These are phyloP conservation scores for Fusarium redolens DNA, from an alignment of 2,329 filamentous ascomycete genomes.

Conservation along the genomic window DNA sequence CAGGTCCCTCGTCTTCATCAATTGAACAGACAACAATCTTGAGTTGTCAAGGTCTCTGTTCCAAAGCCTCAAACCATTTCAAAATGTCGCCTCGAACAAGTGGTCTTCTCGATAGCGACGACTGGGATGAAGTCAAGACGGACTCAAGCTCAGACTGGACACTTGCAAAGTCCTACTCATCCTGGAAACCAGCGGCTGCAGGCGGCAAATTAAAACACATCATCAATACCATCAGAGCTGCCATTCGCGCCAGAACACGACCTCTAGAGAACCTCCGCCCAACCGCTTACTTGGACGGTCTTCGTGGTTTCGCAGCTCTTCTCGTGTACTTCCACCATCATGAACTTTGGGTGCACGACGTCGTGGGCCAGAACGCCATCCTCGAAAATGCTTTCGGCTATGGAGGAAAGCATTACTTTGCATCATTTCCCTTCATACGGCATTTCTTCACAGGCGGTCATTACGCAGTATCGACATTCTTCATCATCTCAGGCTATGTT, in stretches of 20 bases:
- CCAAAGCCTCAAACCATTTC: not conserved
- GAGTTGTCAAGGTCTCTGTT: not conserved
- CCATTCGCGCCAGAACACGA: slow-evolving; percentile 27
- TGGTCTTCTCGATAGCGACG: slow-evolving; percentile 49
- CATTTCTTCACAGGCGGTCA: slow-evolving; percentile 71
- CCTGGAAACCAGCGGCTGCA: slow-evolving; percentile 46
- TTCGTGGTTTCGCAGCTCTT: slow-evolving; percentile 74
- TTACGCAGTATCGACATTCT: slow-evolving; percentile 68
- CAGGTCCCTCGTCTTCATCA: slow-evolving; percentile 7
- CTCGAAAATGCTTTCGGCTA: slow-evolving; percentile 67
- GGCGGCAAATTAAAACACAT: slow-evolving; percentile 17
- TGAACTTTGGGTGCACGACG: slow-evolving; percentile 66
- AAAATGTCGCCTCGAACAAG: slow-evolving; percentile 49
- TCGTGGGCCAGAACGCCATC: slow-evolving; percentile 48
- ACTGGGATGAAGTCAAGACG: slow-evolving; percentile 49
- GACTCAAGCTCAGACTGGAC: slow-evolving; percentile 35
- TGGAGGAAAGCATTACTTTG: slow-evolving; percentile 60
- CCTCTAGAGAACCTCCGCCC: slow-evolving; percentile 51
- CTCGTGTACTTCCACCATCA: slow-evolving; percentile 74
- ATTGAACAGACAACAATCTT: not conserved
- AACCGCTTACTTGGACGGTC: slow-evolving; percentile 71
- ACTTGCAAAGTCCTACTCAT: slow-evolving; percentile 28
- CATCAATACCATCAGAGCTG: slow-evolving; percentile 15
- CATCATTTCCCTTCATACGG: slow-evolving; percentile 67
- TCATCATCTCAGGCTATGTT: slow-evolving; percentile 69